Percentiles rank a stretch among this genome's conserved stretches.
phyloP scores from a whole-genome alignment of 352 stramenopile genomes.

The Globisporangium megalacanthum region DNA sequence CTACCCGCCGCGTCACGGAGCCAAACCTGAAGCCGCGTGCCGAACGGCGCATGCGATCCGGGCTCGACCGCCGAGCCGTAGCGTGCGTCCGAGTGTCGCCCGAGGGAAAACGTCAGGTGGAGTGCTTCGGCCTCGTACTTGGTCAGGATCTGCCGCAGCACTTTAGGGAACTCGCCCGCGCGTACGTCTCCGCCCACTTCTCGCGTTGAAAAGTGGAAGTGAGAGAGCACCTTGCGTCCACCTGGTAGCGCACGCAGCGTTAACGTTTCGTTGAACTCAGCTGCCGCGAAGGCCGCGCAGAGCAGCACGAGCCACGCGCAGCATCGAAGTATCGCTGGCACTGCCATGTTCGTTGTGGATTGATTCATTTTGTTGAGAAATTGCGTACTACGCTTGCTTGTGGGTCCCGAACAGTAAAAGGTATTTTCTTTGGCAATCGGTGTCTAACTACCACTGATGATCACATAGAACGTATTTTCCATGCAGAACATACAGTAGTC shows the following conservation, averaged over 20 bases:
- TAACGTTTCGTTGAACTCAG: slow-evolving; percentile 44
- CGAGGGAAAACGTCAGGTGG: slow-evolving; percentile 63
- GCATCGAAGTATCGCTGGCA: no score
- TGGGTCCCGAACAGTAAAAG: no score
- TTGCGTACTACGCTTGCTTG: no score
- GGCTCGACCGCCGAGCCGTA: slow-evolving; percentile 28
- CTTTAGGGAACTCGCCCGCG: slow-evolving; percentile 31
- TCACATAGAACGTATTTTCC: no score
- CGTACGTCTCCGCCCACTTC: slow-evolving; percentile 4
- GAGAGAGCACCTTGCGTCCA: slow-evolving; percentile 41
- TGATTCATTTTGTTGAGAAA: no score
- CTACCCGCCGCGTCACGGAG: slow-evolving; percentile 17
- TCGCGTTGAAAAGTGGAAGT: slow-evolving; percentile 49
- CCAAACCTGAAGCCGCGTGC: slow-evolving; percentile 50
- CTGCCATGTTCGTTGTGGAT: neutral
- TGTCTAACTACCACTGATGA: no score
- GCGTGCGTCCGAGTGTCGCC: slow-evolving; percentile 41
- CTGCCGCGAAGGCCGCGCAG: slow-evolving; percentile 7
- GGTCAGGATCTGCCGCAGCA: slow-evolving; percentile 62
- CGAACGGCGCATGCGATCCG: slow-evolving; percentile 43
- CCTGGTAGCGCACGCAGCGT: slow-evolving; percentile 41
- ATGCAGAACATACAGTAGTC: no score
- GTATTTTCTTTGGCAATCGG: no score
- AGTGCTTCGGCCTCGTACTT: slow-evolving; percentile 69
- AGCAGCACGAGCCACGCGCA: slow-evolving; percentile 9